These are phyloP conservation scores for Nannochloropsis salina DNA, from an alignment of 108 stramenopile genomes.

Conservation along the genomic window DNA sequence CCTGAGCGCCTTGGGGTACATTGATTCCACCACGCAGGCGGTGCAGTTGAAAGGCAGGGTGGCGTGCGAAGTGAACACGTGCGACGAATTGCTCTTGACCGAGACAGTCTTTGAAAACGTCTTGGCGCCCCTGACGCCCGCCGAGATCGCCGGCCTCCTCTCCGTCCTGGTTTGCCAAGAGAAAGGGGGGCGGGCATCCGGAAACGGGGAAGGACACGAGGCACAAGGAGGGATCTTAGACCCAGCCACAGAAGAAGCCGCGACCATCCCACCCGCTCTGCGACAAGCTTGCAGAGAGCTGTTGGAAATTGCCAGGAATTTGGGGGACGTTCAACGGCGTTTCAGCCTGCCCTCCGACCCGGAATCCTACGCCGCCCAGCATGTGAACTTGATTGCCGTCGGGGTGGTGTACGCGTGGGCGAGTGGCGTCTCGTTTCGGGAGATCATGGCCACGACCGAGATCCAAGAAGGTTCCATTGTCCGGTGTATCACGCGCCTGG, in stretches of 20 bases:
- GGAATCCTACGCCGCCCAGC: neutral
- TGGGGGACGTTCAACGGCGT: conserved; percentile 55
- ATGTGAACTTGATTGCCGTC: conserved; percentile 38
- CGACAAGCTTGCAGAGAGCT: conserved; percentile 62
- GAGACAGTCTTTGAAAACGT: conserved; percentile 95
- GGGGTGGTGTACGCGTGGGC: conserved; percentile 97
- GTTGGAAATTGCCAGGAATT: conserved; percentile 65
- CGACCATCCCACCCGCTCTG: conserved; percentile 66
- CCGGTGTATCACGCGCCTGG: conserved; percentile 81
- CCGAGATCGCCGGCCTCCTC: conserved; percentile 83
- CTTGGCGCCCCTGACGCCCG: conserved; percentile 81
- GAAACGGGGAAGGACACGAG: neutral
- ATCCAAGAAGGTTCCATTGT: conserved; percentile 96
- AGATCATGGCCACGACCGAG: conserved; percentile 67
- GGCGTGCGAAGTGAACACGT: conserved; percentile 88
- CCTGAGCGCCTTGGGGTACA: conserved; percentile 76
- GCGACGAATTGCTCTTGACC: conserved; percentile 85
- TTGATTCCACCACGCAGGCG: conserved; percentile 60
- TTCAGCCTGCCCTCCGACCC: conserved; percentile 6
- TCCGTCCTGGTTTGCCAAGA: conserved; percentile 82
- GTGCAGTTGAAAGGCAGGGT: conserved; percentile 89
- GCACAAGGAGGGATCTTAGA: neutral
- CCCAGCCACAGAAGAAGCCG: conserved; percentile 34
- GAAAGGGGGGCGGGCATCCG: conserved; percentile 26
- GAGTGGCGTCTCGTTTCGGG: conserved; percentile 75